Evolutionary conservation across 768 basidiomycete genomes (phyloP).

Genomic region (Baorangia bicolor): DNA sequence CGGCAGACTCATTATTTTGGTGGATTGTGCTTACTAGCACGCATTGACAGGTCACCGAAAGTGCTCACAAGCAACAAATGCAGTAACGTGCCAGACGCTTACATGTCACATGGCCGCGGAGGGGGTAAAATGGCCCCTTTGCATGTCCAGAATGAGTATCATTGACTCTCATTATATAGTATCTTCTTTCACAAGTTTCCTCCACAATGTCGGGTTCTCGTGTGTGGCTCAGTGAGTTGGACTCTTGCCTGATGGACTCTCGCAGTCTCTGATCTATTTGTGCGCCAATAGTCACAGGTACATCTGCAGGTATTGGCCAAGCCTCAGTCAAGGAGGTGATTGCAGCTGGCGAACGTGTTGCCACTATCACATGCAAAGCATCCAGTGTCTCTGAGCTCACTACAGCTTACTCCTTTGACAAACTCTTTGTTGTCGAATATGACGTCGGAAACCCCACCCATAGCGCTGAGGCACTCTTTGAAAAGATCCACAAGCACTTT

Average conservation of each 20-base stretch:
- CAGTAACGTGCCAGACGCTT: too few relatives aligned
- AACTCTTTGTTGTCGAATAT: slow-evolving; percentile 30
- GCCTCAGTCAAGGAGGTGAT: too few relatives aligned
- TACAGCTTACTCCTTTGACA: slow-evolving; percentile 11
- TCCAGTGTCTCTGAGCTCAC: slow-evolving; percentile 13
- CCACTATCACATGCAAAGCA: too few relatives aligned
- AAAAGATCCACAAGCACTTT: slow-evolving; percentile 24
- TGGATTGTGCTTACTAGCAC: too few relatives aligned
- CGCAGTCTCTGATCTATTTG: not conserved
- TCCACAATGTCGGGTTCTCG: slow-evolving; percentile 17
- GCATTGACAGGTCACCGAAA: too few relatives aligned
- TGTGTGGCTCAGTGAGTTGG: slow-evolving; percentile 20
- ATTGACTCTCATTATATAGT: not conserved
- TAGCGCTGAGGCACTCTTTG: too few relatives aligned
- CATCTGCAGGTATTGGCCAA: too few relatives aligned
- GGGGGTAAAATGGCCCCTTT: slow-evolving; percentile 11
- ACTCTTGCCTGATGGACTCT: not conserved
- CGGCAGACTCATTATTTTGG: too few relatives aligned
- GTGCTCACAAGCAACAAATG: too few relatives aligned
- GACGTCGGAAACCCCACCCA: slow-evolving; percentile 28
- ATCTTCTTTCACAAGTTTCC: not conserved
- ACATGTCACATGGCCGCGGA: not conserved
- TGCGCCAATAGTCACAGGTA: slow-evolving; percentile 37
- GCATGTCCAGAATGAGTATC: not conserved
- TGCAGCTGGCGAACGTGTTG: too few relatives aligned